Percentiles rank a stretch among this genome's conserved stretches.
Evolutionary conservation across 2,329 filamentous ascomycete species (phyloP).

Genomic region (Coniochaeta hoffmannii): DNA sequence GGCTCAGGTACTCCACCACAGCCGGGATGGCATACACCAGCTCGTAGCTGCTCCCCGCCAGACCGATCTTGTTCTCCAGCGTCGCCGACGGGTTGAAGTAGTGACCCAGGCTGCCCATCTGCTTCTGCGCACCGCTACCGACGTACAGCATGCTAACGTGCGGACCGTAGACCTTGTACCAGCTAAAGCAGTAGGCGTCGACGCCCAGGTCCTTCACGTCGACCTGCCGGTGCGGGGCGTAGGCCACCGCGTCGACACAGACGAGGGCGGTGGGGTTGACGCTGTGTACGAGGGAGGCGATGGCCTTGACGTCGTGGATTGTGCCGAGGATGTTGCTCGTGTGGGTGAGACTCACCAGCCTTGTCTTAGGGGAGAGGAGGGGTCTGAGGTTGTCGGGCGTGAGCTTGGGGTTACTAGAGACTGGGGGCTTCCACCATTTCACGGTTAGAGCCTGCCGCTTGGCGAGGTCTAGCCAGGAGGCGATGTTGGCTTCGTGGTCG

Average conservation of each 20-base stretch:
- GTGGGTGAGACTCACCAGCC: conserved; percentile 67
- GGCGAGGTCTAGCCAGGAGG: conserved; percentile 65
- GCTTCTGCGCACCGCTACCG: conserved; percentile 44
- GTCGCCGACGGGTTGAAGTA: conserved; percentile 58
- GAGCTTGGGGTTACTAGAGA: conserved; percentile 46
- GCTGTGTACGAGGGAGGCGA: conserved; percentile 44
- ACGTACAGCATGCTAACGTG: conserved; percentile 67
- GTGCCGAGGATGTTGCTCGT: conserved; percentile 67
- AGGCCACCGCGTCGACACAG: conserved; percentile 70
- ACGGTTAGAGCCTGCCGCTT: conserved; percentile 50
- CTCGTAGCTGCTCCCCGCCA: conserved; percentile 66
- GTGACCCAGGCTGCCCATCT: conserved; percentile 51
- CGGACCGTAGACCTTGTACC: conserved; percentile 77
- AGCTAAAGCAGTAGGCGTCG: conserved; percentile 72
- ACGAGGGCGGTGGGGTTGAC: conserved; percentile 49
- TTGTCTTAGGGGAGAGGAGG: conserved; percentile 57
- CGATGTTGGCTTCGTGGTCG: conserved; percentile 73
- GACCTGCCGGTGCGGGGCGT: conserved; percentile 63
- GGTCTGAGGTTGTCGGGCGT: conserved; percentile 45
- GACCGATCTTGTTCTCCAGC: conserved; percentile 59
- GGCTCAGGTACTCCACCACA: conserved; percentile 54
- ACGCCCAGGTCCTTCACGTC: conserved; percentile 62
- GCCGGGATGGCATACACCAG: conserved; percentile 54
- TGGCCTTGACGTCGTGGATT: conserved; percentile 54
- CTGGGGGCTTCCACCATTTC: conserved; percentile 59